Conservation (phyloP, 1,284 basidiomycete species). For the Ustilago shanxiensis region DNA sequence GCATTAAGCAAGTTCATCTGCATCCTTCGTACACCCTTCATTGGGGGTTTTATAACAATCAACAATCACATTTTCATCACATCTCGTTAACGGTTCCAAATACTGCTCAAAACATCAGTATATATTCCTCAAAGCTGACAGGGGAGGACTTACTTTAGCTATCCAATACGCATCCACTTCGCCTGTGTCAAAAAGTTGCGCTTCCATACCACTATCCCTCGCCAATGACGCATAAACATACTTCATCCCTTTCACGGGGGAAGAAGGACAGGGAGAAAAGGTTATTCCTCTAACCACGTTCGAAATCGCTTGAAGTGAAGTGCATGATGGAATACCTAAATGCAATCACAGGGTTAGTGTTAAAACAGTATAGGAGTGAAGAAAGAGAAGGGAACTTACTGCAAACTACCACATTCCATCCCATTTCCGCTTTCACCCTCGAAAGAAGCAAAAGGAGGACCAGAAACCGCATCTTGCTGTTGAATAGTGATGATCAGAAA, state of each 20-base stretch:
- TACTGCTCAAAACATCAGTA: too few species aligned
- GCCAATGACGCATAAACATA: conserved; percentile 9
- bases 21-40: not conserved
- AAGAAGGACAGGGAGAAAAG: not conserved
- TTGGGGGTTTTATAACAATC: conserved; percentile 17
- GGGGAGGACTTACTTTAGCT: not conserved
- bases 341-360: not conserved
- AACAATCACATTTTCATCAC: not conserved
- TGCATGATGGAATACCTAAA: conserved; percentile 13
- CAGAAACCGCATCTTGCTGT: not conserved
- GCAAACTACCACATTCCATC: conserved; percentile 22
- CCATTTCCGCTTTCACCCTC: not conserved
- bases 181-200: conserved; percentile 8
- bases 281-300: conserved; percentile 18
- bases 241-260: not conserved
- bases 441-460: not conserved
- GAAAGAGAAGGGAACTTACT: conserved; percentile 12
- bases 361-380: not conserved
- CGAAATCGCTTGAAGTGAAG: not conserved
- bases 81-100: not conserved
- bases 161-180: conserved; percentile 20
- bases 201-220: not conserved
- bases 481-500: not conserved
- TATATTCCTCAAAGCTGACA: too few species aligned
- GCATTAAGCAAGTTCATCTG: not conserved